A percentile compares a stretch with the other conserved stretches of the same genome.
These are phyloP conservation scores for Taxillus chinensis DNA, from an alignment of 164 flowering plant genomes.

Conservation along the genomic window DNA sequence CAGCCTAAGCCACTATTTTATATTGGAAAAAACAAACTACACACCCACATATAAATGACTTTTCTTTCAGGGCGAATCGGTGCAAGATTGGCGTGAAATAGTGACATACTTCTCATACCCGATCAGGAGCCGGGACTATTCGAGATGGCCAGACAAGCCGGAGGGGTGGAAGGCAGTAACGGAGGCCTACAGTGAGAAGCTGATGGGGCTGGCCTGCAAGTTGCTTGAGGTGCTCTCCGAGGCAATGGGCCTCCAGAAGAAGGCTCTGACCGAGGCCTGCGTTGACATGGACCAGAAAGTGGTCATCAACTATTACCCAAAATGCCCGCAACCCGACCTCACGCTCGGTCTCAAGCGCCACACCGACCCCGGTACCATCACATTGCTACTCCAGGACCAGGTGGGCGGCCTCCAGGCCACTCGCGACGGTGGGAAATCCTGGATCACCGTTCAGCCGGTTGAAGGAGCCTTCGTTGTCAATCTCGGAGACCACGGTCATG, in stretches of 20 bases:
- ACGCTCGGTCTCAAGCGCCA: slow-evolving; percentile 87
- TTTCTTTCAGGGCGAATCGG: slow-evolving; percentile 64
- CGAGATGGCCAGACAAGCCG: slow-evolving; percentile 86
- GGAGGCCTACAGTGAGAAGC: slow-evolving; percentile 51
- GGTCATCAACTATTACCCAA: slow-evolving; percentile 72
- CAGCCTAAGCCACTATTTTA: too few species aligned
- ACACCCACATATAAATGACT: too few species aligned
- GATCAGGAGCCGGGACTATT: slow-evolving; percentile 49
- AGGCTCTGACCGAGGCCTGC: slow-evolving; percentile 71
- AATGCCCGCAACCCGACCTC: slow-evolving; percentile 79
- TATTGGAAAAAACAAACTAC: too few species aligned
- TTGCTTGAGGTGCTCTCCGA: slow-evolving; percentile 66
- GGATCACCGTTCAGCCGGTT: slow-evolving; percentile 86
- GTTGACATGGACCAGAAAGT: slow-evolving; percentile 87
- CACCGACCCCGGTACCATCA: slow-evolving; percentile 88
- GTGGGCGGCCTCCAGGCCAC: slow-evolving; percentile 92
- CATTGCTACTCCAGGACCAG: slow-evolving; percentile 67
- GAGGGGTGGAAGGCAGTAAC: slow-evolving; percentile 58
- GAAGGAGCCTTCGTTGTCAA: slow-evolving; percentile 80
- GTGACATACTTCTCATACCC: slow-evolving; percentile 87
- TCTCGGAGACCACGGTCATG: slow-evolving; percentile 87
- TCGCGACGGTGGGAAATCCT: slow-evolving; percentile 60
- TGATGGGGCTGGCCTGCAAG: slow-evolving; percentile 74
- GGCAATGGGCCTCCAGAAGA: slow-evolving; percentile 70
- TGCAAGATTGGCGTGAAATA: slow-evolving; percentile 77